These are phyloP conservation scores for Pholiota molesta DNA, from an alignment of 768 basidiomycete genomes.

Conservation along the genomic window DNA sequence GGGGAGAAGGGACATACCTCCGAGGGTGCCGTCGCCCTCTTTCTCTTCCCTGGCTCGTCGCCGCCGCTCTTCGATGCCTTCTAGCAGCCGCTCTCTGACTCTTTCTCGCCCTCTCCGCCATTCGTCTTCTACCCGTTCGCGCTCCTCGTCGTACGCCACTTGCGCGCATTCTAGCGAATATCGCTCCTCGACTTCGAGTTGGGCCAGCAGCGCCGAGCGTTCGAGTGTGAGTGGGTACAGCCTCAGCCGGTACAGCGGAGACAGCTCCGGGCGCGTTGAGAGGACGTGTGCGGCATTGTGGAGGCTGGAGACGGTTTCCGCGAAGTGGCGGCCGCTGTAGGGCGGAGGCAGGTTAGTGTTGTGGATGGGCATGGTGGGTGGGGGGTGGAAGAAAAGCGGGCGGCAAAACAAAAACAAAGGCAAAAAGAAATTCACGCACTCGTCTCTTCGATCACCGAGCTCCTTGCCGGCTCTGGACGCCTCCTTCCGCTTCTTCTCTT, in stretches of 20 bases:
- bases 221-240: constrained; percentile 76
- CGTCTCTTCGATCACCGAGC: constrained; percentile 73
- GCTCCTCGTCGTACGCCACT: constrained; percentile 77
- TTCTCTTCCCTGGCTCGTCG: constrained; percentile 84
- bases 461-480: constrained; percentile 74
- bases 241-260: constrained; percentile 68
- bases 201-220: constrained; percentile 73
- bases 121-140: constrained; percentile 80
- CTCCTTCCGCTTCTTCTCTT: constrained; percentile 71
- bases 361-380: constrained; percentile 2
- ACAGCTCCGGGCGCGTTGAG: constrained; percentile 67
- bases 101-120: constrained; percentile 76
- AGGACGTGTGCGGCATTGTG: constrained; percentile 63
- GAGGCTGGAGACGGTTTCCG: constrained; percentile 65
- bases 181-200: constrained; percentile 68
- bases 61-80: constrained; percentile 84
- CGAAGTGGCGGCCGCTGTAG: constrained; percentile 59
- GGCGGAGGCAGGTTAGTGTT: constrained; percentile 8
- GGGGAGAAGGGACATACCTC: constrained; percentile 45
- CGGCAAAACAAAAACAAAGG: constrained; percentile 12
- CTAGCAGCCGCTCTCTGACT: constrained; percentile 75
- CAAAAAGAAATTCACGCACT: constrained; percentile 47
- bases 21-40: constrained; percentile 82
- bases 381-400: not conserved
- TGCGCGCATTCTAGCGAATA: constrained; percentile 68